Evolutionary conservation across 768 basidiomycete genomes (phyloP).

Genomic region (Suillus alpinus): DNA sequence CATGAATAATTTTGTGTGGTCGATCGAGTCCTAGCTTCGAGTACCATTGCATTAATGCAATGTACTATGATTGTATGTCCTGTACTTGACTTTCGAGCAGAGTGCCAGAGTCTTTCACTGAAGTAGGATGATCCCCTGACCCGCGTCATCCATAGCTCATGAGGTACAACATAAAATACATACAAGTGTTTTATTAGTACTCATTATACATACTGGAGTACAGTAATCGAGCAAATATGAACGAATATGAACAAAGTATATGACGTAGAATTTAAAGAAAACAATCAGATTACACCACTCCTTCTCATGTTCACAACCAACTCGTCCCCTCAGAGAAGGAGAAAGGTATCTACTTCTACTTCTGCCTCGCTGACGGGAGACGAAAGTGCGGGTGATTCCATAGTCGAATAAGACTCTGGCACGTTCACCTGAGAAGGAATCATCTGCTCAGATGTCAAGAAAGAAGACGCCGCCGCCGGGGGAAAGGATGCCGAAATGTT

Average conservation of each 20-base stretch:
- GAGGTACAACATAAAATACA: not conserved
- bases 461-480: slow-evolving; percentile 1
- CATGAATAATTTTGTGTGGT: not conserved
- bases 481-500: not conserved
- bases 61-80: too few species aligned
- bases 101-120: not conserved
- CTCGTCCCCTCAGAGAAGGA: slow-evolving; percentile 12
- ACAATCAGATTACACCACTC: slow-evolving; percentile 4
- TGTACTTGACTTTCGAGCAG: not conserved
- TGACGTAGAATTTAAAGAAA: too few species aligned
- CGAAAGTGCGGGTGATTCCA: not conserved
- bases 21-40: not conserved
- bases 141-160: not conserved
- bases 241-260: not conserved
- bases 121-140: not conserved
- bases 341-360: slow-evolving; percentile 21
- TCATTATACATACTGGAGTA: not conserved
- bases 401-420: not conserved
- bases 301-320: slow-evolving; percentile 1
- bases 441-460: not conserved
- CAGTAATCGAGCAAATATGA: not conserved
- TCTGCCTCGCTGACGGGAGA: not conserved
- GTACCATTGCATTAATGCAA: too few species aligned
- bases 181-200: not conserved
- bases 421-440: not conserved